These are phyloP conservation scores for Reticulascus tulasneorum DNA, from an alignment of 2,329 filamentous ascomycete genomes.

Conservation along the genomic window DNA sequence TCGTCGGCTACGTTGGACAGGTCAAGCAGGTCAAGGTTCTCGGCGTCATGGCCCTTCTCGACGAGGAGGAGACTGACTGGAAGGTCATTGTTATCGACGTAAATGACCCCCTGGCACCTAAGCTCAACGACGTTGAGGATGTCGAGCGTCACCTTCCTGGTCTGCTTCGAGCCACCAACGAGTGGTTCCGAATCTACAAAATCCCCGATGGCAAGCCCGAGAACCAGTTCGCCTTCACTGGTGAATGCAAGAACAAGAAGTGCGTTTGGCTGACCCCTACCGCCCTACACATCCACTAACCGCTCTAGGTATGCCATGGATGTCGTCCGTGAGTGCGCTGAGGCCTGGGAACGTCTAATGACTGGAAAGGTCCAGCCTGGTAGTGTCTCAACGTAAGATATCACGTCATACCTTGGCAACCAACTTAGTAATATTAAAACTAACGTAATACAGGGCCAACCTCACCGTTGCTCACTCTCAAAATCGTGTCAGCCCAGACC, in stretches of 20 bases:
- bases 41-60: conserved; percentile 97
- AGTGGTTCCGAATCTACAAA: conserved; percentile 99
- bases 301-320: conserved; percentile 77
- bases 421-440: conserved; percentile 13
- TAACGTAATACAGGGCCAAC: conserved; percentile 66
- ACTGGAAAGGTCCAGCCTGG: conserved; percentile 80
- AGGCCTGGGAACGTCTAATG: conserved; percentile 96
- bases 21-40: conserved; percentile 99
- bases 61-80: conserved; percentile 99
- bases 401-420: conserved; percentile 5
- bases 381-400: conserved; percentile 74
- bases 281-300: conserved; percentile 2
- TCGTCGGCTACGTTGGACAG: conserved; percentile 92
- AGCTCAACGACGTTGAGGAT: conserved; percentile 98
- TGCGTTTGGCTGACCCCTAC: conserved; percentile 31
- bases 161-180: conserved; percentile 94
- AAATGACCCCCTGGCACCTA: conserved; percentile 92
- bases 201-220: conserved; percentile 99
- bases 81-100: conserved; percentile 99
- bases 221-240: conserved; percentile 99
- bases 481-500: conserved; percentile 63
- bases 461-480: conserved; percentile 68
- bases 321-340: conserved; percentile 89
- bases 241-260: conserved; percentile 99
- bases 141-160: conserved; percentile 97